Conservation (phyloP, 768 basidiomycete species). For the Pleurotus pulmonarius region DNA sequence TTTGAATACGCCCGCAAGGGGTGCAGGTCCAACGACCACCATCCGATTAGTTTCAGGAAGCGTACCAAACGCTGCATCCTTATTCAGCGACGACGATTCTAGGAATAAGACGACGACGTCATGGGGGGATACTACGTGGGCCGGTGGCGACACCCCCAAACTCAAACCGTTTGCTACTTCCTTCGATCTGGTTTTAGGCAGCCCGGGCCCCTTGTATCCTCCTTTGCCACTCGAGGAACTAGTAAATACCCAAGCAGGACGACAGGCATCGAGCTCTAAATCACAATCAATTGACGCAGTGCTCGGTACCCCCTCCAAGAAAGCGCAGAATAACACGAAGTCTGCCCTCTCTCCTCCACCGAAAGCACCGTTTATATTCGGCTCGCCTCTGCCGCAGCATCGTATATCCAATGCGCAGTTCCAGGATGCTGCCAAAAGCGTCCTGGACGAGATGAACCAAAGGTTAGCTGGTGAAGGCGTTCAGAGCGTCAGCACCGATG, state of each 20-base stretch:
- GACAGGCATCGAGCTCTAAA: background rate
- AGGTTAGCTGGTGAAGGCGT: slow-evolving; percentile 59
- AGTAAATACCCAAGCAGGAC: background rate
- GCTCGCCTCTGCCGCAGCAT: slow-evolving; percentile 67
- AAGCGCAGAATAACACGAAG: slow-evolving; percentile 16
- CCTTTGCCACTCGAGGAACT: slow-evolving; percentile 30
- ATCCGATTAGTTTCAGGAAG: slow-evolving; percentile 45
- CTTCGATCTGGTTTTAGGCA: slow-evolving; percentile 64
- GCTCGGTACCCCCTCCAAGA: slow-evolving; percentile 8
- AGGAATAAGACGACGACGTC: slow-evolving; percentile 17
- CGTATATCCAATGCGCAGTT: slow-evolving; percentile 65
- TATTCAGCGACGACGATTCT: background rate
- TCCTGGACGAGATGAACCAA: slow-evolving; percentile 81
- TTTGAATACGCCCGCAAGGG: slow-evolving; percentile 33
- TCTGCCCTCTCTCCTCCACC: slow-evolving; percentile 14
- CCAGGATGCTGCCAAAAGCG: slow-evolving; percentile 57
- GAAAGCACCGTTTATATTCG: slow-evolving; percentile 66
- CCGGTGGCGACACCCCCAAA: slow-evolving; percentile 46
- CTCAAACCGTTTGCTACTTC: slow-evolving; percentile 63
- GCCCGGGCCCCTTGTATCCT: slow-evolving; percentile 42
- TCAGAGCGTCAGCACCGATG: slow-evolving; percentile 24
- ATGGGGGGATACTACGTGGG: slow-evolving; percentile 13
- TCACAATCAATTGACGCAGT: slow-evolving; percentile 5
- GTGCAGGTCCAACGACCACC: slow-evolving; percentile 44
- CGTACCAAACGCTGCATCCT: slow-evolving; percentile 12